phyloP scores from a whole-genome alignment of 1,284 basidiomycete species.

The Cryptococcus floricola region DNA sequence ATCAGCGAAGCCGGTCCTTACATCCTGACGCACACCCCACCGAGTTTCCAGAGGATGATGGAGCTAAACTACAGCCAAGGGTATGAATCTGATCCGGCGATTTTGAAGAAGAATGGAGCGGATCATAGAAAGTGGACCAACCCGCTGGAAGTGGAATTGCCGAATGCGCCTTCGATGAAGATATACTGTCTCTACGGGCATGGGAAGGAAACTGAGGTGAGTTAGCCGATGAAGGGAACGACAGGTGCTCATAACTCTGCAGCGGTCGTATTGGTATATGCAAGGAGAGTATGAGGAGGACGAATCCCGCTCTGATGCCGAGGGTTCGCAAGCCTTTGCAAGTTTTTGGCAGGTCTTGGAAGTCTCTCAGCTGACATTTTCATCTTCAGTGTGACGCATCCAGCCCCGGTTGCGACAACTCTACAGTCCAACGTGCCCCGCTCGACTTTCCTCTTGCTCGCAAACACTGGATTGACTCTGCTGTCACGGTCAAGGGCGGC shows the following conservation, averaged over 20 bases:
- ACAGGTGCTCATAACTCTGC: conserved; percentile 8
- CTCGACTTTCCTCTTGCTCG: conserved; percentile 61
- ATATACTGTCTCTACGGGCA: conserved; percentile 93
- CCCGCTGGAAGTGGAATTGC: conserved; percentile 83
- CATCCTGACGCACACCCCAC: conserved; percentile 79
- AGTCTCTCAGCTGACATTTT: background rate
- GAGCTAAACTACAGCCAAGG: conserved; percentile 87
- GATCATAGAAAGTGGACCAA: conserved; percentile 85
- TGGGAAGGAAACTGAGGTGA: conserved; percentile 91
- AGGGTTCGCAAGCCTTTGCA: conserved; percentile 36
- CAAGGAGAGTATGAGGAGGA: conserved; percentile 67
- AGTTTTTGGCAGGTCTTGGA: conserved; percentile 6
- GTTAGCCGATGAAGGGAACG: conserved; percentile 15
- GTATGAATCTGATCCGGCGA: conserved; percentile 71
- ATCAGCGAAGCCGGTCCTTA: conserved; percentile 69
- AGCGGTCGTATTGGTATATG: conserved; percentile 60
- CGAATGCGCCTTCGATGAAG: conserved; percentile 86
- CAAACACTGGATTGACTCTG: conserved; percentile 76
- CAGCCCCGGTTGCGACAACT: conserved; percentile 46
- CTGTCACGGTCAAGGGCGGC: conserved; percentile 64
- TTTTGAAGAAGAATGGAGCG: conserved; percentile 62
- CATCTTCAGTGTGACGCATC: conserved; percentile 48
- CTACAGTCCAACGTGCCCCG: conserved; percentile 51
- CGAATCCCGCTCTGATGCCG: conserved; percentile 56
- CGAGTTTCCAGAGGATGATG: conserved; percentile 86